Evolutionary conservation across 805 yeast genomes (phyloP), one percentile per base, ranked within the genome.

Genomic region (Scheffersomyces lignosus): DNA sequence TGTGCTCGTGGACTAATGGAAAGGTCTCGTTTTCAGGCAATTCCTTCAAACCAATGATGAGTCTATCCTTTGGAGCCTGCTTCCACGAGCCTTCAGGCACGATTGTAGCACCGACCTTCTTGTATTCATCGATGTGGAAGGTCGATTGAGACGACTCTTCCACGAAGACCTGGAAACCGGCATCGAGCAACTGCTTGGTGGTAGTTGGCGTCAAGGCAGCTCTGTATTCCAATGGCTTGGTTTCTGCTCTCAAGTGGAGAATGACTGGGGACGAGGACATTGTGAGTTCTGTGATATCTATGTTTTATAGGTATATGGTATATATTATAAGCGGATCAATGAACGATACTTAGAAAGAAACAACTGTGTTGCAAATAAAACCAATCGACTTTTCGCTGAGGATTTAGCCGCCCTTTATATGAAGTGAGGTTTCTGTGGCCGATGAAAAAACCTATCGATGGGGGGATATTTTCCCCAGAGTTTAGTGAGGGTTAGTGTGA

Each of bases 1-100:
- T 87, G 66, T 93, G 99, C 63, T 90, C 96, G 62, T 93, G 98
- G 34, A 85, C 77, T 44, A 93, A 77, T 15, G 99, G 99, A 79
- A 91, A 93, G 20, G 80, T 73, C 43, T 82, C 85, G 45, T 80
- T 81, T 66, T 90, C 97, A 27, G 96, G 96, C 57, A 93, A 75
- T 64, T 93, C 99, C 68, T 93, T 93, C 69, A 93, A 80, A 0
- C 99, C 99, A 51, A 87, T 73, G 48, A 93, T 87, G 45, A 91
- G 80, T 60, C 97, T 78, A 52, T 91, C 95, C 44, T 73, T 72
- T 46, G 99, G 98, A 24, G 99, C 98, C 31, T 70, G 54, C 47
- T 78, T 80, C 99, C 99, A 93, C 7, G 96, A 86, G 30, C 95
- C 96, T 51, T 80, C 85, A 36, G 95, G 96, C 8, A 91, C 98